Evolutionary conservation across 495 filamentous ascomycete genomes (phyloP), one percentile per base, ranked within the genome.

Genomic region (Melanomma pulvis-pyrius): DNA sequence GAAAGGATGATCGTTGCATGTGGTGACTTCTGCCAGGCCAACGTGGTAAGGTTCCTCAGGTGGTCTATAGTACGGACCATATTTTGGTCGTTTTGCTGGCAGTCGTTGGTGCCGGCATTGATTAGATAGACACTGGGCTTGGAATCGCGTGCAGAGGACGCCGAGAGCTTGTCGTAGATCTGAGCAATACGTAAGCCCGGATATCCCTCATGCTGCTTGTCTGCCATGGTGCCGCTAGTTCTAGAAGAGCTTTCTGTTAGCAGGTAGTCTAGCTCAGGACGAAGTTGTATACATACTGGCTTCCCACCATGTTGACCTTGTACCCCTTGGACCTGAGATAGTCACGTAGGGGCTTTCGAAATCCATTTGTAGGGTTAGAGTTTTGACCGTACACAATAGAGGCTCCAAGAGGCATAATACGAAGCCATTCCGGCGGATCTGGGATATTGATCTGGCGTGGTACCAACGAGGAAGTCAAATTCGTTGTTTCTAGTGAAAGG

Each of bases 291-390:
- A n/a, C 55, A 44, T 59, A 59, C 55, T 44, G 34, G 55, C 55
- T 59, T 59, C 55, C 55, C 21, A 59, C 55, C 55, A 59, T 59
- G n/a, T 59, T 47, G 19, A 59, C 55, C 55, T 59, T 59, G 36
- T 59, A 59, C 2, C 55, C 55, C 4, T 44, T 25, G 3, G 55
- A 59, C 46, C 34, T 59, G 3, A 59, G 24, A 47, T 59, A 32
- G 32, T 59, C 36, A 59, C 55, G 55, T 32, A 59, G 41, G 15
- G 55, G 55, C 24, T 59, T 59, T 2, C 55, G 55, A 28, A 59
- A 59, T 17, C 55, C 55, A 59, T 59, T 32, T 15, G n/a, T 21
- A 7, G 55, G 55, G 9, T 5, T 22, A 44, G 55, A 59, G 3
- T 12, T 13, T 2, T 13, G 13, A 9, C 55, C 55, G 7, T 3